These are phyloP conservation scores for Curvularia verruculosa DNA, from an alignment of 2,329 filamentous ascomycete species.

Conservation along the genomic window DNA sequence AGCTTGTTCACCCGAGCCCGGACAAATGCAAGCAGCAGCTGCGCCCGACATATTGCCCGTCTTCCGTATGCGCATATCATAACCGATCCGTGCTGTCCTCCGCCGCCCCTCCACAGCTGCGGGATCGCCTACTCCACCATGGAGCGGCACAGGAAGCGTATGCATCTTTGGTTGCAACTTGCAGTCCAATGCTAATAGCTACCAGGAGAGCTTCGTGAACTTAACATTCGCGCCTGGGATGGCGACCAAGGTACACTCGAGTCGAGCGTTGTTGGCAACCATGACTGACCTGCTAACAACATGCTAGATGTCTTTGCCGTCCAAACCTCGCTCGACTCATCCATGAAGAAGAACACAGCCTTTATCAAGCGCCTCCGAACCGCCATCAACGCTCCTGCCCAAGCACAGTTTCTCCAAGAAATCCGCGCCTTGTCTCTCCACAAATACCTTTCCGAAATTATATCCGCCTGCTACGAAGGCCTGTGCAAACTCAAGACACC, in stretches of 20 bases:
- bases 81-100: slow-evolving; percentile 40
- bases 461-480: slow-evolving; percentile 93
- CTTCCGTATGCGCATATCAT: slow-evolving; percentile 47
- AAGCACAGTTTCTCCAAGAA: slow-evolving; percentile 85
- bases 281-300: slow-evolving; percentile 26
- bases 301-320: slow-evolving; percentile 75
- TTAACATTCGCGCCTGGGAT: slow-evolving; percentile 87
- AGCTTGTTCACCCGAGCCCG: slow-evolving; percentile 30
- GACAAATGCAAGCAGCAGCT: slow-evolving; percentile 45
- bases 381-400: slow-evolving; percentile 78
- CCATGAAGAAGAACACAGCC: slow-evolving; percentile 96
- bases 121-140: slow-evolving; percentile 48
- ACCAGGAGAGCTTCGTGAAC: slow-evolving; percentile 83
- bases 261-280: slow-evolving; percentile 14
- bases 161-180: neutral
- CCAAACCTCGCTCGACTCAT: slow-evolving; percentile 84
- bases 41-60: slow-evolving; percentile 41
- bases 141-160: slow-evolving; percentile 59
- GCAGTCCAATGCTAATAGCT: slow-evolving; percentile 26
- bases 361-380: slow-evolving; percentile 97
- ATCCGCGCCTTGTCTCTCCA: slow-evolving; percentile 88
- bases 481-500: slow-evolving; percentile 89
- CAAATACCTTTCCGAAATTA: slow-evolving; percentile 97
- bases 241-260: slow-evolving; percentile 75
- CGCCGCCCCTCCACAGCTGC: slow-evolving; percentile 44